Conservation (phyloP, 176 grass and related monocot genomes). For the Avena insularis region DNA sequence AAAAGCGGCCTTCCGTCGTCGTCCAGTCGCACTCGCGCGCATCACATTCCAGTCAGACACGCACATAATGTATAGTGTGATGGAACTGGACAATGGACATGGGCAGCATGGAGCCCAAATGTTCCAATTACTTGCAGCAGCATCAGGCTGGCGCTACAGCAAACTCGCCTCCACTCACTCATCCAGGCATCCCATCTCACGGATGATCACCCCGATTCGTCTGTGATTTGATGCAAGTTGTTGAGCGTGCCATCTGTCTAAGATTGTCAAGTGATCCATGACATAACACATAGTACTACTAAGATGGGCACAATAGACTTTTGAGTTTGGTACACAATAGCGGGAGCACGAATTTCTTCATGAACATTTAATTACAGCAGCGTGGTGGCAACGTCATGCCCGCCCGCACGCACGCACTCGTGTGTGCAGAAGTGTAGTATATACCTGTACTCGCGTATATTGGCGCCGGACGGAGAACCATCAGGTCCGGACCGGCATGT, state of each 20-base stretch:
- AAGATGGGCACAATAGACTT: background rate
- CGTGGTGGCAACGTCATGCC: background rate
- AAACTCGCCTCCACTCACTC: background rate
- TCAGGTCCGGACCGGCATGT: conserved; percentile 50
- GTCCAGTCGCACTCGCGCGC: background rate
- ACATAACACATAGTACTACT: background rate
- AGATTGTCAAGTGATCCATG: background rate
- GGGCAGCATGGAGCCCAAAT: background rate
- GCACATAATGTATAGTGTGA: background rate
- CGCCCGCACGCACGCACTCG: background rate
- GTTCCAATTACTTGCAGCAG: background rate
- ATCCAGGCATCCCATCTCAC: background rate
- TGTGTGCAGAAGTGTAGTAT: background rate
- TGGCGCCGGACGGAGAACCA: background rate
- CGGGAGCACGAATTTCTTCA: background rate
- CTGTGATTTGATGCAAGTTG: background rate
- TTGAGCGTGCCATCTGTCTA: background rate
- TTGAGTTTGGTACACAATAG: background rate
- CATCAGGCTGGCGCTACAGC: background rate
- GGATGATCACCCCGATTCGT: background rate
- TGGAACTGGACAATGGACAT: background rate
- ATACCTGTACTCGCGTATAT: background rate
- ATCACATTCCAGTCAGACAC: background rate
- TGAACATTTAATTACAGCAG: background rate
- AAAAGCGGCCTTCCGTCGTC: background rate